Evolutionary conservation across 805 yeast species (phyloP), one percentile per base, ranked within the genome.

Genomic region (Wickerhamiella lipophila): DNA sequence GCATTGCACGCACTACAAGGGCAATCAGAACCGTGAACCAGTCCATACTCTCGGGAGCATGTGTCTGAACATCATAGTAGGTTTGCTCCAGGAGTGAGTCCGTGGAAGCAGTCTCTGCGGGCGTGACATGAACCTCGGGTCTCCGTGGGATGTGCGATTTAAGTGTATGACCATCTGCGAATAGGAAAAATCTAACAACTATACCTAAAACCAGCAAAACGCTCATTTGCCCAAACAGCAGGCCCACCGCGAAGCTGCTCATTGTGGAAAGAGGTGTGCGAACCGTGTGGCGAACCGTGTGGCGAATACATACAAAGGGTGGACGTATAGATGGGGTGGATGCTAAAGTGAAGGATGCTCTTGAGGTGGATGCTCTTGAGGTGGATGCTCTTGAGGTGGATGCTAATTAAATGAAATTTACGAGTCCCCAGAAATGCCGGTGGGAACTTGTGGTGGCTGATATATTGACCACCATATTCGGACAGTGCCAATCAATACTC

Each of bases 21-120:
- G 96, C 98, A 16, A 92, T 74, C 32, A 92, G 69, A 1, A 92
- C 96, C 55, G 89, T 92, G 64, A 92, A 86, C 98, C 98, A 92
- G 63, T 92, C 98, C 52, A 92, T 67, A 0, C 96, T 82, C 67
- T 92, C 98, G 0, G 96, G 76, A 15, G 79, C 72, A 62, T 92
- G 98, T 22, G 78, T 79, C 42, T 79, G 78, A 1, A 92, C 96
- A 59, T 92, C 83, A 64, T 92, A 92, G 60, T 86, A 86, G 0
- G 96, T 87, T 58, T 87, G 88, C 54, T 89, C 96, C 35, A 92
- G 68, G 18, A 92, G 84, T 0, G 76, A 51, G 21, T 55, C 58
- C 12, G 63, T 53, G 6, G 60, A 53, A 9, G 55, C 56, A 7
- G 60, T 56, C 11, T 52, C 50, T 13, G 53, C 32, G 19, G 64